phyloP scores from a whole-genome alignment of 192 early-diverging fungal genomes.

The Dissophora globulifera region DNA sequence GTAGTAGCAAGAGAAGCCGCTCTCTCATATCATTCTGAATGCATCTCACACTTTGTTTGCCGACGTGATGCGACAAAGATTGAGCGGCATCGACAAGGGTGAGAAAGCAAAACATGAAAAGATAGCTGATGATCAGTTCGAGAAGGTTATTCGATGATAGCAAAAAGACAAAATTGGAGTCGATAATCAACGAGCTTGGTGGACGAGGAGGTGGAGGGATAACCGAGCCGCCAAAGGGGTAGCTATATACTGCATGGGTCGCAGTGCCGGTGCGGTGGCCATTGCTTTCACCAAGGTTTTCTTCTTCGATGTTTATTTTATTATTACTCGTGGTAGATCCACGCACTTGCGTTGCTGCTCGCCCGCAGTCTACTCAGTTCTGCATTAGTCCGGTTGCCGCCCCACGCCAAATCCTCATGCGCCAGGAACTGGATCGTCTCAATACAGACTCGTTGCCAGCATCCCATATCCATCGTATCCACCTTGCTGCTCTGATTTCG shows the following conservation, averaged over 20 bases:
- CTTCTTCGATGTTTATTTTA: slow-evolving; percentile 8
- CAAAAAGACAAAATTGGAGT: neutral
- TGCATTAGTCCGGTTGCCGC: slow-evolving; percentile 32
- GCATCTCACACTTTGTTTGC: no score
- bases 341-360: slow-evolving; percentile 25
- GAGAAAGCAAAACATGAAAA: neutral
- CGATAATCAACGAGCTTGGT: neutral
- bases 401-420: slow-evolving; percentile 41
- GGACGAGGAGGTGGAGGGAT: no score
- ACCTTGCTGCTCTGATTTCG: no score
- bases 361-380: slow-evolving; percentile 41
- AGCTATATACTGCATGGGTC: no score
- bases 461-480: slow-evolving; percentile 17
- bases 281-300: no score
- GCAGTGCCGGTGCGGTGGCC: no score
- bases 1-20: no score
- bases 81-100: no score
- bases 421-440: slow-evolving; percentile 43
- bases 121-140: slow-evolving; percentile 5
- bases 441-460: slow-evolving; percentile 41
- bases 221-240: no score
- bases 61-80: no score
- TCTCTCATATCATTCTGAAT: no score
- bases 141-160: slow-evolving; percentile 3
- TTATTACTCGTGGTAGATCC: slow-evolving; percentile 39